Conservation (phyloP, 441 rosid genomes). For the Euphorbia schlechtendalii region DNA sequence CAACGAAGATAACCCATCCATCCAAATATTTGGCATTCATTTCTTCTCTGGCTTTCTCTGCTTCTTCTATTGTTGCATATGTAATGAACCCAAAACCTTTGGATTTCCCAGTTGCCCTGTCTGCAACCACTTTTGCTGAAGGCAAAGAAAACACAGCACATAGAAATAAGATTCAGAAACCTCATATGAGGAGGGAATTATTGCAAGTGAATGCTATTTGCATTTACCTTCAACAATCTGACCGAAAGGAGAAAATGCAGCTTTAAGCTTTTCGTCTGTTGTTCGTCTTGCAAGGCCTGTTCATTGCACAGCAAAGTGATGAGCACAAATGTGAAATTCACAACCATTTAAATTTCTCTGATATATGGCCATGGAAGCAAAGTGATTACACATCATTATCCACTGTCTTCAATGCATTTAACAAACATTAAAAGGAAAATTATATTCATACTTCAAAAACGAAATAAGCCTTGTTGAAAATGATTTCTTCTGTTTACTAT, state of each 20-base stretch:
- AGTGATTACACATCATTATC: not conserved
- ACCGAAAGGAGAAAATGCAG: constrained; percentile 75
- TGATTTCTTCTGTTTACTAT: too few species aligned
- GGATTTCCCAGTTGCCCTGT: constrained; percentile 64
- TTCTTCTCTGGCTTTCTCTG: constrained; percentile 73
- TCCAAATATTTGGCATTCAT: constrained; percentile 87
- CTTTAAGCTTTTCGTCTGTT: constrained; percentile 64
- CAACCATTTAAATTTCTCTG: not conserved
- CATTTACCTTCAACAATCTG: constrained; percentile 60
- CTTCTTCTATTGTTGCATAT: constrained; percentile 62
- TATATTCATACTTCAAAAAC: not conserved
- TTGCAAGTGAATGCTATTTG: too few species aligned
- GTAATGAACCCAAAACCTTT: constrained; percentile 83
- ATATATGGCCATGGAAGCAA: not conserved
- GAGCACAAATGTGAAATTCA: constrained; percentile 2
- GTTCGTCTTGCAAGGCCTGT: constrained; percentile 75
- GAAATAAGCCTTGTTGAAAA: too few species aligned
- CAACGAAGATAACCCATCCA: constrained; percentile 94
- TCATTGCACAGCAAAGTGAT: constrained; percentile 14
- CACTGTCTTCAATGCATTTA: not conserved
- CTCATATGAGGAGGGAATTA: too few species aligned
- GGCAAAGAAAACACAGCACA: not conserved
- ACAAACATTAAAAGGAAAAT: not conserved
- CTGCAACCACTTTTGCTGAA: constrained; percentile 61
- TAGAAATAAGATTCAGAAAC: too few species aligned